Base-by-base conservation (phyloP, 2,329 filamentous ascomycete genomes). In the Zopfia rhizophila region DNA sequence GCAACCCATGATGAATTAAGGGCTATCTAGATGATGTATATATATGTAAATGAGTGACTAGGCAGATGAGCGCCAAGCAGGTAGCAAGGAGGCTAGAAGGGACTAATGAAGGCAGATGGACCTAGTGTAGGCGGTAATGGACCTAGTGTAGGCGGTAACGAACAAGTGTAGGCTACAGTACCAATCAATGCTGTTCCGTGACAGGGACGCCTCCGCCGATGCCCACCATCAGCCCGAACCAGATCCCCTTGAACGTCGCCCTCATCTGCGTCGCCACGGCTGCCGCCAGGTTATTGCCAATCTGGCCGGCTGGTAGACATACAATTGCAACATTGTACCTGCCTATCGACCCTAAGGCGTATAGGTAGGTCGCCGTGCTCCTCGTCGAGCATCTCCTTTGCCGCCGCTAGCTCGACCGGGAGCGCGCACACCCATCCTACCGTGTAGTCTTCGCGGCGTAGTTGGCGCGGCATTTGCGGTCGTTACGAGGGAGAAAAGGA, bases 171-270 rank as follows among this genome's bases (percentile, higher is more conserved):
- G n/a, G n/a, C n/a, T n/a, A n/a, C n/a, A n/a, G n/a, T n/a, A n/a
- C n/a, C n/a, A n/a, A 43, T 29, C 28, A 35, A 30, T n/a, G 22
- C 12, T 16, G 16, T 28, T 29, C 36, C 12, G 27, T 8, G 29
- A 35, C 24, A 7, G 51, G 48, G n/a, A 61, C 59, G 16, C 61
- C 61, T 19, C 70, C 70, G 0, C 72, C 75, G 25, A 79, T 72
- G 13, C 75, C 75, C 1, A 79, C 74, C 65, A 79, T 68, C 1
- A 79, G 58, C 2, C 66, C 68, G 25, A 77, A 62, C 14, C 55
- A 61, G 22, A 76, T 70, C 2, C 16, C 27, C 5, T 37, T 45
- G 46, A 75, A 76, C 4, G 60, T 63, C 5, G 51, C 38, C 11
- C 44, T 40, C 58, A 74, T 68, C 13, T 64, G 49, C 17, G 47